These are phyloP conservation scores for Naganishia randhawae DNA, from an alignment of 768 basidiomycete genomes.

Conservation along the genomic window DNA sequence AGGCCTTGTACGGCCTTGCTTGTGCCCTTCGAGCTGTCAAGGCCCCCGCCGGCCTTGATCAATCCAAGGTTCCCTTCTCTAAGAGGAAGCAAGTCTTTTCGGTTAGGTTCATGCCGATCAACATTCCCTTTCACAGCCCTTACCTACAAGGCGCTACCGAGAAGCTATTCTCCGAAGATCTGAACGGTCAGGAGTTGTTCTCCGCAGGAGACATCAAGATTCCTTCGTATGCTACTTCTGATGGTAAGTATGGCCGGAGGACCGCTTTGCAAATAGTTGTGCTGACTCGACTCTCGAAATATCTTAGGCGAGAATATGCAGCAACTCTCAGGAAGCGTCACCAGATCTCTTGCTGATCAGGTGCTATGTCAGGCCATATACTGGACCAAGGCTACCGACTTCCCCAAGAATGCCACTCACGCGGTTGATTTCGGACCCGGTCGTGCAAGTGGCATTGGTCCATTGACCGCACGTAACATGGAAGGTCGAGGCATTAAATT, in stretches of 20 bases:
- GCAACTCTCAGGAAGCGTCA: constrained; percentile 64
- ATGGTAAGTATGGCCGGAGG: constrained; percentile 59
- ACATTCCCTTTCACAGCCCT: constrained; percentile 89
- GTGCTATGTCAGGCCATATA: constrained; percentile 89
- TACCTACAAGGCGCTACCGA: constrained; percentile 74
- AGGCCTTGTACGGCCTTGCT: constrained; percentile 88
- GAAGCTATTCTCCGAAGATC: constrained; percentile 70
- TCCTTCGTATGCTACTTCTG: constrained; percentile 86
- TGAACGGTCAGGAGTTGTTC: constrained; percentile 77
- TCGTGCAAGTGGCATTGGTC: constrained; percentile 86
- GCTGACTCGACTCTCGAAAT: constrained; percentile 35
- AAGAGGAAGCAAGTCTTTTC: constrained; percentile 92
- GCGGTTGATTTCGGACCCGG: constrained; percentile 96
- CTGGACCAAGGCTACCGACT: constrained; percentile 84
- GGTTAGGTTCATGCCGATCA: constrained; percentile 88
- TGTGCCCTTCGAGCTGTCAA: constrained; percentile 83
- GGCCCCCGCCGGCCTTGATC: constrained; percentile 80
- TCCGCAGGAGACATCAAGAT: constrained; percentile 61
- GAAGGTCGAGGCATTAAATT: constrained; percentile 91
- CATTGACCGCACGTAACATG: constrained; percentile 79
- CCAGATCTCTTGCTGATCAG: constrained; percentile 83
- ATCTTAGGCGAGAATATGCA: constrained; percentile 78
- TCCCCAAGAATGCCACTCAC: constrained; percentile 87
- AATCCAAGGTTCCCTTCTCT: constrained; percentile 86
- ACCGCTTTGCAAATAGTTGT: constrained; percentile 13